These are phyloP conservation scores for Leptoxyphium fumago DNA, from an alignment of 2,329 filamentous ascomycete genomes.

Conservation along the genomic window DNA sequence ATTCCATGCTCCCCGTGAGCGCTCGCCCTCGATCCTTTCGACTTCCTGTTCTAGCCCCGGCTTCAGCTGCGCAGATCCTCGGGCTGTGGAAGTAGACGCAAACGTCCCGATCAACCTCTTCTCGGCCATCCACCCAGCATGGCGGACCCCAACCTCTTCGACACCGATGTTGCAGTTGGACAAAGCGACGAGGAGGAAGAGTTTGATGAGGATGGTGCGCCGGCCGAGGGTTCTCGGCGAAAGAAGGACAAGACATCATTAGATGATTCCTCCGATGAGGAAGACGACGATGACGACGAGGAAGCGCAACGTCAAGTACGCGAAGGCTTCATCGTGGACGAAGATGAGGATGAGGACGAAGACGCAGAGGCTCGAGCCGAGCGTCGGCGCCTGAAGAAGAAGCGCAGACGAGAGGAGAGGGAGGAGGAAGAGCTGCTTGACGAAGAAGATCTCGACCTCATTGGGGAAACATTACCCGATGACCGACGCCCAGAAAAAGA, in stretches of 20 bases:
- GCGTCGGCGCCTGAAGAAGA: conserved; percentile 54
- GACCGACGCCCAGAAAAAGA: conserved; percentile 53
- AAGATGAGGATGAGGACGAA: conserved; percentile 76
- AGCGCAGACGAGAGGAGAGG: conserved; percentile 60
- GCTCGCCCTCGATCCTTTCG: too few relatives aligned
- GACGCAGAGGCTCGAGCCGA: conserved; percentile 54
- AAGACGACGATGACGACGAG: conserved; percentile 74
- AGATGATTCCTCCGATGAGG: conserved; percentile 82
- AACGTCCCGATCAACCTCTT: too few relatives aligned
- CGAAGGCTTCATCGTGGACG: conserved; percentile 92
- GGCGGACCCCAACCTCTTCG: conserved; percentile 47
- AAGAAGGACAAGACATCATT: conserved; percentile 31
- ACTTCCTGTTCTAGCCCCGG: too few relatives aligned
- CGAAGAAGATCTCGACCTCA: conserved; percentile 90
- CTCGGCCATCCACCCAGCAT: conserved; percentile 1
- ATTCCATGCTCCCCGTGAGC: too few relatives aligned
- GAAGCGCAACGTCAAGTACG: conserved; percentile 64
- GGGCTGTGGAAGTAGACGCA: too few relatives aligned
- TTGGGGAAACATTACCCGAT: conserved; percentile 66
- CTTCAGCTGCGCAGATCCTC: too few relatives aligned
- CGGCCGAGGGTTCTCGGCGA: conserved; percentile 18
- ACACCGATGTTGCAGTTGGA: conserved; percentile 73
- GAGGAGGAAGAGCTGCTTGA: conserved; percentile 75
- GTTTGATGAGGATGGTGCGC: conserved; percentile 61
- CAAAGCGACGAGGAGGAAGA: conserved; percentile 73